phyloP scores from a whole-genome alignment of 129 eudicot genomes.

The Escallonia rubra region DNA sequence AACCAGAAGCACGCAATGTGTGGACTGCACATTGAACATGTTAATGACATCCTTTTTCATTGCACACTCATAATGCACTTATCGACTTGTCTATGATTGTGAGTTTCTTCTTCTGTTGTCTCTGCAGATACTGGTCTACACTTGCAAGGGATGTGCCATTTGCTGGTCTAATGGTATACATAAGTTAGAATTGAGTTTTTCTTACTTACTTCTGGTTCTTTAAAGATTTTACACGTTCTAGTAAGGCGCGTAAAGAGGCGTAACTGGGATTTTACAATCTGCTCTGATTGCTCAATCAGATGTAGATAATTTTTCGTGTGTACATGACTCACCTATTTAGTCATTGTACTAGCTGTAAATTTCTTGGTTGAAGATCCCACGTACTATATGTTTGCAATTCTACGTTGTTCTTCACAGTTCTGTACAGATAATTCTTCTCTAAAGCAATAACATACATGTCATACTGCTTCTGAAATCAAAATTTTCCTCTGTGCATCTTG shows the following conservation, averaged over 20 bases:
- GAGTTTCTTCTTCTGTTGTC: slow-evolving; percentile 11
- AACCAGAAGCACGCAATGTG: neutral
- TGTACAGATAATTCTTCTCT: neutral
- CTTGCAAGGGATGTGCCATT: slow-evolving; percentile 96
- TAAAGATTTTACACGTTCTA: neutral
- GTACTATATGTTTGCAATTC: neutral
- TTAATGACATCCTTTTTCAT: neutral
- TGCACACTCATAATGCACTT: neutral
- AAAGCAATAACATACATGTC: too few relatives aligned
- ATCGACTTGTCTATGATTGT: neutral
- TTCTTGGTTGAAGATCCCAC: neutral
- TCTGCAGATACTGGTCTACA: slow-evolving; percentile 87
- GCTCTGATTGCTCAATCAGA: neutral
- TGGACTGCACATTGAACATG: neutral
- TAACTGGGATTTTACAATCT: slow-evolving; percentile 1
- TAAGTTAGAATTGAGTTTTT: neutral
- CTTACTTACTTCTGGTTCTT: slow-evolving; percentile 1
- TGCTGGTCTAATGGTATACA: slow-evolving; percentile 89
- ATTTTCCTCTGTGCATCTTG: too few relatives aligned
- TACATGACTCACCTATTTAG: neutral
- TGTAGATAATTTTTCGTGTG: neutral
- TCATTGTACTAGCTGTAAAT: neutral
- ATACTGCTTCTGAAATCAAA: too few relatives aligned
- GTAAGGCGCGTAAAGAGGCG: neutral
- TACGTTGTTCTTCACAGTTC: neutral